Evolutionary conservation across 768 basidiomycete species (phyloP).

Genomic region (Clitopilus passeckerianus): DNA sequence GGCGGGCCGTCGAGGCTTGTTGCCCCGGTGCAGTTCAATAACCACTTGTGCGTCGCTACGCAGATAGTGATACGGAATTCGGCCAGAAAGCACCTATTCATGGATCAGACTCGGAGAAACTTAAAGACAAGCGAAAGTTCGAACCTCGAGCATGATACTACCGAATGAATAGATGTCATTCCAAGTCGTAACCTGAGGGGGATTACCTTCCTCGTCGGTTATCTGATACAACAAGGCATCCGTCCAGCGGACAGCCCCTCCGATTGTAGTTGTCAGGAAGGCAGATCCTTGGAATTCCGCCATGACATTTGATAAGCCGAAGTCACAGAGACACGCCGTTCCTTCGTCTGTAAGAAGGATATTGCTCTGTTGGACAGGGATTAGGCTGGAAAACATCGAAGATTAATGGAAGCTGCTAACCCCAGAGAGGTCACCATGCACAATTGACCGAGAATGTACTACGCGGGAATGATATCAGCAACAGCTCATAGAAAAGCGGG

Average conservation of each 20-base stretch:
- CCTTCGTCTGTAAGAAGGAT: conserved; percentile 37
- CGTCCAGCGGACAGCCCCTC: conserved; percentile 44
- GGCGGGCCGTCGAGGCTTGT: conserved; percentile 33
- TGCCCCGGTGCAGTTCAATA: conserved; percentile 34
- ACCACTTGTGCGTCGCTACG: conserved; percentile 32
- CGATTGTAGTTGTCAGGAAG: conserved; percentile 29
- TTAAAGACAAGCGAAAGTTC: neutral
- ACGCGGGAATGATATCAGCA: neutral
- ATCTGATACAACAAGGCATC: conserved; percentile 34
- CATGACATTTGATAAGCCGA: conserved; percentile 38
- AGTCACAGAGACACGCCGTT: conserved; percentile 38
- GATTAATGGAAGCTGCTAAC: conserved; percentile 16
- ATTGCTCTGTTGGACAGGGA: conserved; percentile 30
- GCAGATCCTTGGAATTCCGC: conserved; percentile 25
- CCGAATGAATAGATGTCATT: conserved; percentile 46
- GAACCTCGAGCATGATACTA: conserved; percentile 39
- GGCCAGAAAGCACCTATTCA: conserved; percentile 30
- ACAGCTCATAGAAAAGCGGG: too few relatives aligned
- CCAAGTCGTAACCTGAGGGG: conserved; percentile 18
- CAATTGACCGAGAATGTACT: conserved; percentile 33
- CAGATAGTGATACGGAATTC: conserved; percentile 37
- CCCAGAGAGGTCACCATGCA: conserved; percentile 39
- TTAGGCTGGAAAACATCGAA: conserved; percentile 1
- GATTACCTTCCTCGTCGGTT: conserved; percentile 18
- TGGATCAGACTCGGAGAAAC: neutral